Evolutionary conservation across 2,329 filamentous ascomycete species (phyloP).

Genomic region (Pseudogymnoascus sp.): DNA sequence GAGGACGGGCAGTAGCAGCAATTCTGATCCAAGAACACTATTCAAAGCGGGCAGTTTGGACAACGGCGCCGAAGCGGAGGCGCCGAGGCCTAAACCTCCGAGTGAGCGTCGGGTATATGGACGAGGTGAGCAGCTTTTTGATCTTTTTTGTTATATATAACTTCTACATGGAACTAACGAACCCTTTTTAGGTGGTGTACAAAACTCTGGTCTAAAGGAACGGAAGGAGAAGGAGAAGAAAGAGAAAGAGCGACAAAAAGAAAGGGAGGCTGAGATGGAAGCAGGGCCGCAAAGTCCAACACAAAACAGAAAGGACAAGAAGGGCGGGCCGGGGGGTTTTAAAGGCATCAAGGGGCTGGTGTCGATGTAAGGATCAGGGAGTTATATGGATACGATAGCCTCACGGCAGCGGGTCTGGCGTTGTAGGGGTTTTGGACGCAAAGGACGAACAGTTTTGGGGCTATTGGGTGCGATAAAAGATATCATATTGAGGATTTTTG

Average conservation of each 20-base stretch:
- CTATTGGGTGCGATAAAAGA: neutral
- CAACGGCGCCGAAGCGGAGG: constrained; percentile 35
- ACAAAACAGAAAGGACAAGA: constrained; percentile 42
- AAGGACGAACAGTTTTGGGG: neutral
- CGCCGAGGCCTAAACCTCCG: constrained; percentile 39
- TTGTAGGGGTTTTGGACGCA: neutral
- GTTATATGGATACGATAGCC: neutral
- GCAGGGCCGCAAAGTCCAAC: constrained; percentile 18
- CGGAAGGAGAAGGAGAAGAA: constrained; percentile 17
- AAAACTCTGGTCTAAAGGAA: constrained; percentile 30
- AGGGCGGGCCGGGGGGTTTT: constrained; percentile 29
- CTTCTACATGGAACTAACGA: constrained; percentile 40
- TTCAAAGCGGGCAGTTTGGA: constrained; percentile 19
- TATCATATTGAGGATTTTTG: neutral
- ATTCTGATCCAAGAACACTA: constrained; percentile 13
- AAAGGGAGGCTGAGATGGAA: constrained; percentile 11
- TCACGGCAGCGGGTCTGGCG: neutral
- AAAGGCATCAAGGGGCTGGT: constrained; percentile 33
- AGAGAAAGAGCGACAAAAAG: constrained; percentile 15
- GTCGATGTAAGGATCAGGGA: neutral
- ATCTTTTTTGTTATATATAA: constrained; percentile 34
- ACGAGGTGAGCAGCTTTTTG: constrained; percentile 39
- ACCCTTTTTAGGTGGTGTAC: constrained; percentile 37
- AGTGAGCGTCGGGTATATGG: constrained; percentile 46
- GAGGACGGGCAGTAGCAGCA: constrained; percentile 14